phyloP scores from a whole-genome alignment of 495 filamentous ascomycete species.

The Tuber magnatum region DNA sequence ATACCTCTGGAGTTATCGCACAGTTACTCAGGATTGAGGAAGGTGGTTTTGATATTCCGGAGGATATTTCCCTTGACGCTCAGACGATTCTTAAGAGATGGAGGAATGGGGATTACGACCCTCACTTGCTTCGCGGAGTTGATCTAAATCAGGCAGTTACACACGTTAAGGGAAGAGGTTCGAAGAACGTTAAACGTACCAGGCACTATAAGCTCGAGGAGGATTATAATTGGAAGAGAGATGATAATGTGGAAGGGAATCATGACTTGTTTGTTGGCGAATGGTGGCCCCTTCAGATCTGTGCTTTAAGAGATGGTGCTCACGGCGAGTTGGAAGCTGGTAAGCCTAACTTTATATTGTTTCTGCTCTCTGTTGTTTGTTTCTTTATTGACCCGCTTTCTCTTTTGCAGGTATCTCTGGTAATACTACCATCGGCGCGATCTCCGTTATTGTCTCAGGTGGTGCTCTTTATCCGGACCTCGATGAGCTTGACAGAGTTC shows the following conservation, averaged over 20 bases:
- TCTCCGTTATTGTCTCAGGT: conserved; percentile 17
- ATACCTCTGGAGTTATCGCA: conserved; percentile 11
- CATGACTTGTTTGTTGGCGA: conserved; percentile 50
- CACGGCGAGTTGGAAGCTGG: conserved; percentile 51
- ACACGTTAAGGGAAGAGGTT: conserved; percentile 8
- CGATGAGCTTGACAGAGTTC: conserved; percentile 38
- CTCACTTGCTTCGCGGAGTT: conserved; percentile 49
- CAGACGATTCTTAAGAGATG: conserved; percentile 39
- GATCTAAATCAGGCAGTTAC: conserved; percentile 23
- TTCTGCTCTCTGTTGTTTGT: conserved; percentile 43
- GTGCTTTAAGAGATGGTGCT: conserved; percentile 51
- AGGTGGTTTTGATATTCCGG: conserved; percentile 10
- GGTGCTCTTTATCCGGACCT: conserved; percentile 28
- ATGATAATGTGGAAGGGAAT: conserved; percentile 44
- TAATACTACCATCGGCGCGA: conserved; percentile 46
- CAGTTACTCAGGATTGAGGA: conserved; percentile 7
- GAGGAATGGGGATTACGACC: conserved; percentile 43
- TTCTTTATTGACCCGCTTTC: conserved; percentile 43
- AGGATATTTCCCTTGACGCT: conserved; percentile 27
- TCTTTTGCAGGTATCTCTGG: conserved; percentile 43
- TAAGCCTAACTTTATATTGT: conserved; percentile 43
- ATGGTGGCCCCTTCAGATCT: conserved; percentile 54
- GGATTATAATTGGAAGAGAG: conserved; percentile 28
- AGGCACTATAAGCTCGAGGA: conserved; percentile 40
- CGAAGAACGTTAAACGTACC: conserved; percentile 23